Evolutionary conservation across 495 filamentous ascomycete species (phyloP), one percentile per base, ranked within the genome.

Genomic region (Lepidopterella palustris): DNA sequence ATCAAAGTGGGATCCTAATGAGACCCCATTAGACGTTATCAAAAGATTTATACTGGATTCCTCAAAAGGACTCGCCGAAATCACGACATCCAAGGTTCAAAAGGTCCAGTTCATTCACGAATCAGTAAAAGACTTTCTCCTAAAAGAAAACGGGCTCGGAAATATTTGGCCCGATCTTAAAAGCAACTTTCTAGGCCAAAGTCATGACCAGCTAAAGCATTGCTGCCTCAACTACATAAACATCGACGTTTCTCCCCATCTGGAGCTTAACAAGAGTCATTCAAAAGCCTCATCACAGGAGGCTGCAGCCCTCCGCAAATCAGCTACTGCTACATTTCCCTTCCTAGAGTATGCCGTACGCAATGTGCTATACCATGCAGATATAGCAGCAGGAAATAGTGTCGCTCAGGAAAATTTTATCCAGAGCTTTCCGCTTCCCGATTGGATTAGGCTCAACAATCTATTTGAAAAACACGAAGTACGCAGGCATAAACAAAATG

Each of bases 51-150:
- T 65, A 32, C 42, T 61, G 13, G 25, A 55, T 23, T 61, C 48
- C n/a, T 65, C 53, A 20, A 65, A 58, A 58, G 58, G 58, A 20
- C 58, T 61, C 3, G 39, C 31, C 9, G 52, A 61, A 42, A 58
- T 28, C 2, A 58, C 58, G 48, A 54, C 15, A 42, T 57, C 62
- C 32, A 26, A 57, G 18, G 21, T 39, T 45, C 27, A 29, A 24
- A 64, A 4, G 21, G 62, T 65, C 25, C 58, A 65, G 28, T 65
- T 65, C 48, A 65, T 65, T 24, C 60, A 66, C 53, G 51, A 66
- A 42, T 61, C 60, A 25, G 64, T 63, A 28, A 56, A 31, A n/a
- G 60, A 63, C 40, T 66, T 66, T 54, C 57, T 66, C 18, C 53
- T 62, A 0, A 59, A 62, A 53, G 55, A 59, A 51, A 24, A 59